A percentile compares a stretch with the other conserved stretches of the same genome.
phyloP scores from a whole-genome alignment of 2,329 filamentous ascomycete species.

The Fonsecaea monophora region DNA sequence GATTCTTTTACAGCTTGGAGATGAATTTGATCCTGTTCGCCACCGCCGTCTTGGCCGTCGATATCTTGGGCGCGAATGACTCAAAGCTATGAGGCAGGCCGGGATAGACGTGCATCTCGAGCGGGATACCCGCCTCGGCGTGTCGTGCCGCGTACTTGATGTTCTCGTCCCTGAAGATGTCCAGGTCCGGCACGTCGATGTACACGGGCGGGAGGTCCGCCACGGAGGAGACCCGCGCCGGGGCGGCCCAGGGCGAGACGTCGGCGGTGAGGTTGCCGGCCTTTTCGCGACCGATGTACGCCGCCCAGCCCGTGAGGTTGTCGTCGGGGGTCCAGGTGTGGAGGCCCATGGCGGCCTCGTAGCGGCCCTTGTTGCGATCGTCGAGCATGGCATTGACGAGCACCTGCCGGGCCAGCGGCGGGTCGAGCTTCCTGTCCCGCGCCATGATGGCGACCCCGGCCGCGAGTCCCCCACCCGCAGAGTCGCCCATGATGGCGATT shows the following conservation, averaged over 20 bases:
- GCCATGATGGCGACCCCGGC: constrained; percentile 50
- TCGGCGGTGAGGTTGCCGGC: constrained; percentile 41
- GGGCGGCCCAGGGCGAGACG: constrained; percentile 45
- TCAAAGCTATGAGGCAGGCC: constrained; percentile 53
- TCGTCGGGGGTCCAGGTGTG: constrained; percentile 48
- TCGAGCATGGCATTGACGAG: constrained; percentile 59
- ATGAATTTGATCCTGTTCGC: constrained; percentile 34
- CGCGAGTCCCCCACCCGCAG: constrained; percentile 54
- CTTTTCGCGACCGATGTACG: constrained; percentile 37
- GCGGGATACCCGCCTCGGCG: constrained; percentile 48
- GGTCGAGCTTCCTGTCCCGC: constrained; percentile 44
- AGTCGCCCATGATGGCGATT: constrained; percentile 53
- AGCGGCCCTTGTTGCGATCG: constrained; percentile 46
- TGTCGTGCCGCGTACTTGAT: constrained; percentile 52
- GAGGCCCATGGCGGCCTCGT: constrained; percentile 44
- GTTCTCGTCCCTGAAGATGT: constrained; percentile 53
- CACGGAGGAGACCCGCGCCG: constrained; percentile 47
- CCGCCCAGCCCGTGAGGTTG: constrained; percentile 50
- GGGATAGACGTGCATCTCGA: constrained; percentile 55
- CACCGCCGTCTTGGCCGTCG: constrained; percentile 30
- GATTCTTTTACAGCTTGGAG: constrained; percentile 7
- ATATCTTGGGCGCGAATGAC: constrained; percentile 37
- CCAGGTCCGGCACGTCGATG: constrained; percentile 53
- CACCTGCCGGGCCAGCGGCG: constrained; percentile 50
- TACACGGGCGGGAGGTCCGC: constrained; percentile 52